phyloP scores from a whole-genome alignment of 257 asterid genomes.

The Oldenlandia corymbosa region DNA sequence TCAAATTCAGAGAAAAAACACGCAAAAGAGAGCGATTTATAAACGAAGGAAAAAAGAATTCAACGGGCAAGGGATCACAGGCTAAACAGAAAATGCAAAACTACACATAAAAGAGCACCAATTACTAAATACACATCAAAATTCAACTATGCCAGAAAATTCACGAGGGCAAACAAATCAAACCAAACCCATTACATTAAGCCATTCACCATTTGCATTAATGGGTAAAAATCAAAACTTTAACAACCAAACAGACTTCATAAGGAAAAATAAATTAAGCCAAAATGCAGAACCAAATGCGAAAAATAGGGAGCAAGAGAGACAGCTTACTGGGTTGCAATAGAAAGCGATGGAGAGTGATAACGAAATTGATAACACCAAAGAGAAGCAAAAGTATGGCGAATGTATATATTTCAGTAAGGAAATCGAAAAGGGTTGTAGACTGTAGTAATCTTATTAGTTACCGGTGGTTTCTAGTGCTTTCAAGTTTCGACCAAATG shows the following conservation, averaged over 20 bases:
- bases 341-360: neutral
- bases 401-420: neutral
- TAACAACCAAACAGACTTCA: neutral
- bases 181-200: neutral
- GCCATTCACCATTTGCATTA: neutral
- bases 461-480: neutral
- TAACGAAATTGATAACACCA: neutral
- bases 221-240: neutral
- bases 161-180: neutral
- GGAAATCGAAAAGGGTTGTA: neutral
- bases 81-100: neutral
- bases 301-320: neutral
- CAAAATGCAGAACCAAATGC: neutral
- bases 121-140: neutral
- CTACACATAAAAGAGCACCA: neutral
- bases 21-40: neutral
- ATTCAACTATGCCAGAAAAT: neutral
- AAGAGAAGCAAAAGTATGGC: neutral
- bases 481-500: neutral
- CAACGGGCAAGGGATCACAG: neutral
- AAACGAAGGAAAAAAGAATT: neutral
- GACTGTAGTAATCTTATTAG: no score
- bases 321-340: neutral
- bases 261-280: neutral
- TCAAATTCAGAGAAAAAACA: no score